Percentiles rank a stretch among this genome's conserved stretches.
Evolutionary conservation across 2,329 filamentous ascomycete species (phyloP).

Genomic region (Trichophyton simii): DNA sequence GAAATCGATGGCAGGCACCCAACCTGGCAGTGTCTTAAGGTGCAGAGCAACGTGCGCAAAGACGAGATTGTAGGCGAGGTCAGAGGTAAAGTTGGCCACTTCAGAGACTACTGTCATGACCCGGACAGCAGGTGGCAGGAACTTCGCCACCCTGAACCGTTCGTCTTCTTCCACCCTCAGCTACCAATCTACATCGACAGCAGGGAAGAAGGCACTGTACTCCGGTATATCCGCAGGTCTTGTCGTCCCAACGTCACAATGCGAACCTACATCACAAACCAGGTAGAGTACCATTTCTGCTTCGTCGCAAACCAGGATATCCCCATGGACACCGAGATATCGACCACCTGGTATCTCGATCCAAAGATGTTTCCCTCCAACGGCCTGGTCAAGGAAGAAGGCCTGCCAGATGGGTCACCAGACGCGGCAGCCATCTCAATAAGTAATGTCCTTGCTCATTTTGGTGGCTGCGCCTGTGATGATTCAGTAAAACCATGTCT

Average conservation of each 20-base stretch:
- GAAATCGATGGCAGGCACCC: constrained; percentile 46
- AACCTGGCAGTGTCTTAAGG: constrained; percentile 52
- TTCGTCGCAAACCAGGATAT: constrained; percentile 74
- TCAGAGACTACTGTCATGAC: constrained; percentile 58
- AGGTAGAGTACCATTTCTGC: constrained; percentile 81
- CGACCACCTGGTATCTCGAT: constrained; percentile 38
- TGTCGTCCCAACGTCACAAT: constrained; percentile 82
- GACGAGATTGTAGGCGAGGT: constrained; percentile 56
- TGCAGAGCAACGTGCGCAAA: constrained; percentile 39
- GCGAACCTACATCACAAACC: constrained; percentile 70
- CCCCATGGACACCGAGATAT: constrained; percentile 39
- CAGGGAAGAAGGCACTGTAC: constrained; percentile 67
- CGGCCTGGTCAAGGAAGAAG: constrained; percentile 31
- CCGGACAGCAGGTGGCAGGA: constrained; percentile 56
- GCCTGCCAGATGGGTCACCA: constrained; percentile 25
- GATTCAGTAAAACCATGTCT: constrained; percentile 27
- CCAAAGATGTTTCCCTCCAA: constrained; percentile 28
- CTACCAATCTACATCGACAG: constrained; percentile 91
- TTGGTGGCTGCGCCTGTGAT: constrained; percentile 39
- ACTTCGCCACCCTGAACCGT: constrained; percentile 48
- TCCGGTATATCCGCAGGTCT: constrained; percentile 83
- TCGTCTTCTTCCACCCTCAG: constrained; percentile 76
- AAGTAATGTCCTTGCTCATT: constrained; percentile 37
- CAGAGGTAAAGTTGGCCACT: constrained; percentile 62
- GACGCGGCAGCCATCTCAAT: constrained; percentile 34